Evolutionary conservation across 352 stramenopile genomes (phyloP).

Genomic region (Pythium vanterpoolii): DNA sequence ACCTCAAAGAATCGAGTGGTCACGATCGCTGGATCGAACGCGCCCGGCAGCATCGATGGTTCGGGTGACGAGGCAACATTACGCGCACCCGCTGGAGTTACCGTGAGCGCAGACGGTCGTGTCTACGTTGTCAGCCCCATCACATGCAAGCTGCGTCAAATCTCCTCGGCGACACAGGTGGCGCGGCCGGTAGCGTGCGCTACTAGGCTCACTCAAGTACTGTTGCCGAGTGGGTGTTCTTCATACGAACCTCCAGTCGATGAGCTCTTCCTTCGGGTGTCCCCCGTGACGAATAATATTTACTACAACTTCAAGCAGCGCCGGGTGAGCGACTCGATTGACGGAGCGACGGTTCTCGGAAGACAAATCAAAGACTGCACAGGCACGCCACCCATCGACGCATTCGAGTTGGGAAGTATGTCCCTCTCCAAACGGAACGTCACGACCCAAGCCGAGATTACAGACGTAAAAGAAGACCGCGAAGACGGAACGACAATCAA

Average conservation of each 20-base stretch:
- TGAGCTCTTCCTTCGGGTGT: constrained; percentile 73
- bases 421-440: constrained; percentile 28
- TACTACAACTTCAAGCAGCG: constrained; percentile 90
- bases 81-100: constrained; percentile 84
- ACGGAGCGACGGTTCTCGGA: constrained; percentile 46
- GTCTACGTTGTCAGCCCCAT: constrained; percentile 91
- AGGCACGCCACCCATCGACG: constrained; percentile 83
- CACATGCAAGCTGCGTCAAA: constrained; percentile 85
- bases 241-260: constrained; percentile 94
- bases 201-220: constrained; percentile 75
- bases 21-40: constrained; percentile 86
- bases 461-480: constrained; percentile 73
- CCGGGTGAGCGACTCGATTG: constrained; percentile 32
- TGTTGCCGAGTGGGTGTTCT: constrained; percentile 91
- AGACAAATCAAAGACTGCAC: constrained; percentile 90
- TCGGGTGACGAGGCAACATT: constrained; percentile 85
- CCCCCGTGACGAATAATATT: constrained; percentile 86
- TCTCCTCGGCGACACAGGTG: constrained; percentile 72
- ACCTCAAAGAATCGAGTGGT: constrained; percentile 73
- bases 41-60: constrained; percentile 79
- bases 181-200: constrained; percentile 67
- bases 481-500: constrained; percentile 89
- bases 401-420: constrained; percentile 66
- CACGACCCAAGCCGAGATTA: constrained; percentile 21
- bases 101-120: constrained; percentile 81